Conservation (phyloP, 768 basidiomycete genomes). For the Russula sp. region DNA sequence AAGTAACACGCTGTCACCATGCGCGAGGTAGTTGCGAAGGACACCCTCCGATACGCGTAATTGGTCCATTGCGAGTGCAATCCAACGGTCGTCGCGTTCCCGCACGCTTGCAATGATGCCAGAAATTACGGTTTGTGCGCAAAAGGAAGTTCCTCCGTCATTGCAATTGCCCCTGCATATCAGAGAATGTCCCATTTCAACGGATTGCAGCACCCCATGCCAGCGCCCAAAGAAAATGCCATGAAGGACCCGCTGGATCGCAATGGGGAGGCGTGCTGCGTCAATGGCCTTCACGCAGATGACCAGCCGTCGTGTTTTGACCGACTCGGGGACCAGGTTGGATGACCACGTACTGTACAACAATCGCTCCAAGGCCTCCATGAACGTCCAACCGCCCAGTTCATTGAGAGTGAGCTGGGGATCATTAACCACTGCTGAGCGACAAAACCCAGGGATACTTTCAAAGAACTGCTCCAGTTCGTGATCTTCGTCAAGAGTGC, state of each 20-base stretch:
- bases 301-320: background rate
- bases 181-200: background rate
- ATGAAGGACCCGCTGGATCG: background rate
- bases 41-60: background rate
- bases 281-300: background rate
- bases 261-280: background rate
- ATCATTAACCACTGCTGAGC: background rate
- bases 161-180: background rate
- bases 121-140: background rate
- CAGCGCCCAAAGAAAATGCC: background rate
- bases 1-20: background rate
- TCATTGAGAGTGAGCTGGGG: background rate
- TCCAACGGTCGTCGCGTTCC: background rate
- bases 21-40: background rate
- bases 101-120: background rate
- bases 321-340: background rate
- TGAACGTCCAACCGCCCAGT: too few relatives aligned
- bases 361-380: background rate
- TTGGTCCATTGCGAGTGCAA: background rate
- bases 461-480: constrained; percentile 1
- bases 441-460: background rate
- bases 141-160: background rate
- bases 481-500: background rate
- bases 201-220: background rate
- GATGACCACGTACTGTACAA: background rate